phyloP scores from a whole-genome alignment of 495 filamentous ascomycete species.

The Penicillium parvum region DNA sequence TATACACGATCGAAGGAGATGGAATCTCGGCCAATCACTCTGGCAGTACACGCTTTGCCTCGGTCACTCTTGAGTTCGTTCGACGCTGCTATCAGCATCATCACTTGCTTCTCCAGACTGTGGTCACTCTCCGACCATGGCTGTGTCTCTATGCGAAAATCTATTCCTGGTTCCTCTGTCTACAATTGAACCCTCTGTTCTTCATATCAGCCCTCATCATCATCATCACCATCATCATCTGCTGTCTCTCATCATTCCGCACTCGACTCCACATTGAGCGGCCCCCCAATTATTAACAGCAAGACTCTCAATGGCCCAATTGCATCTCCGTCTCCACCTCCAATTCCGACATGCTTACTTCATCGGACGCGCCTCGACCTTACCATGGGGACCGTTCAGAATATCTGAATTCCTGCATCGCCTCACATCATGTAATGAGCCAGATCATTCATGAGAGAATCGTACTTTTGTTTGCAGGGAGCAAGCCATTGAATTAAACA shows the following conservation, averaged over 20 bases:
- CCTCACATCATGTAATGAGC: too few relatives aligned
- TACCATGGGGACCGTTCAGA: too few relatives aligned
- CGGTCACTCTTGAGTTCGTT: too few relatives aligned
- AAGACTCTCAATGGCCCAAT: too few relatives aligned
- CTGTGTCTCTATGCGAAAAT: not conserved
- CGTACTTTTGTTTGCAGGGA: too few relatives aligned
- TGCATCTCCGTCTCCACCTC: slow-evolving; percentile 7
- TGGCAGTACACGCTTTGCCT: slow-evolving; percentile 18
- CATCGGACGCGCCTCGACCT: not conserved
- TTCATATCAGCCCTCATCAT: not conserved
- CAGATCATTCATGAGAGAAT: too few relatives aligned
- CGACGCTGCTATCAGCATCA: slow-evolving; percentile 12
- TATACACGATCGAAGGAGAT: slow-evolving; percentile 3
- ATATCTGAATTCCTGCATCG: too few relatives aligned
- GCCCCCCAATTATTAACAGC: slow-evolving; percentile 17
- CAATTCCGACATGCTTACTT: slow-evolving; percentile 12
- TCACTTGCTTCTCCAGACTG: slow-evolving; percentile 12
- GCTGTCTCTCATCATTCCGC: not conserved
- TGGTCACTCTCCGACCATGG: not conserved
- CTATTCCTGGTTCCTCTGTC: too few relatives aligned
- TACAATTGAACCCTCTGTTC: too few relatives aligned
- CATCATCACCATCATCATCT: not conserved
- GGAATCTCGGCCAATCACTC: slow-evolving; percentile 19
- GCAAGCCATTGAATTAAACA: too few relatives aligned
- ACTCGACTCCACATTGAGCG: slow-evolving; percentile 3